These are phyloP conservation scores for Solanum hybrid DNA, from an alignment of 305 asterid genomes.

Conservation along the genomic window DNA sequence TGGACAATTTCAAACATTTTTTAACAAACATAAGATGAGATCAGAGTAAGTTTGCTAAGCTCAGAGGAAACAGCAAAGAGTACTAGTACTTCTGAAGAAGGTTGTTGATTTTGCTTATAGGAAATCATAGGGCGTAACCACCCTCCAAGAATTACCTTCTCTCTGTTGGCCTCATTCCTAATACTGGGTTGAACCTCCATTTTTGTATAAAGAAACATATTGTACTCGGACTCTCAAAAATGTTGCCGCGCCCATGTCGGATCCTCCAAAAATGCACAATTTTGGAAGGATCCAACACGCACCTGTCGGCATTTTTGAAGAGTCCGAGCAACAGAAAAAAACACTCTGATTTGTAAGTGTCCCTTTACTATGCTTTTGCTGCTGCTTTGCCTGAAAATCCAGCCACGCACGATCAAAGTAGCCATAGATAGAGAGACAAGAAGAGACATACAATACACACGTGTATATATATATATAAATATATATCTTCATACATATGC, in stretches of 20 bases:
- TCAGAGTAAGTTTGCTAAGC: background rate
- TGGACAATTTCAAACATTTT: background rate
- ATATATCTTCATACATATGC: background rate
- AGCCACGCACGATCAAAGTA: background rate
- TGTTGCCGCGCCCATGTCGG: background rate
- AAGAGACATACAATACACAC: background rate
- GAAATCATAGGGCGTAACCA: conserved; percentile 1
- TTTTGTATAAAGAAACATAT: background rate
- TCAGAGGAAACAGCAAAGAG: background rate
- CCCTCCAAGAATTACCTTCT: background rate
- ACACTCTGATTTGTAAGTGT: background rate
- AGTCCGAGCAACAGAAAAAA: background rate
- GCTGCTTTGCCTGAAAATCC: background rate
- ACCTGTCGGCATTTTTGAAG: background rate
- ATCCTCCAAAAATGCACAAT: background rate
- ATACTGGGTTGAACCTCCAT: background rate
- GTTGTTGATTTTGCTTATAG: background rate
- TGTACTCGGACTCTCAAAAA: background rate
- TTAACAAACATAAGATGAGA: background rate
- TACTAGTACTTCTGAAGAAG: background rate
- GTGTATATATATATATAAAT: background rate
- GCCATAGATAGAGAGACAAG: background rate
- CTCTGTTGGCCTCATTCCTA: background rate
- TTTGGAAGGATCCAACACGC: background rate
- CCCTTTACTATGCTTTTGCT: background rate